Evolutionary conservation across 192 early-diverging fungal species (phyloP), one percentile per base, ranked within the genome.

Genomic region (Rhizophagus clarus): DNA sequence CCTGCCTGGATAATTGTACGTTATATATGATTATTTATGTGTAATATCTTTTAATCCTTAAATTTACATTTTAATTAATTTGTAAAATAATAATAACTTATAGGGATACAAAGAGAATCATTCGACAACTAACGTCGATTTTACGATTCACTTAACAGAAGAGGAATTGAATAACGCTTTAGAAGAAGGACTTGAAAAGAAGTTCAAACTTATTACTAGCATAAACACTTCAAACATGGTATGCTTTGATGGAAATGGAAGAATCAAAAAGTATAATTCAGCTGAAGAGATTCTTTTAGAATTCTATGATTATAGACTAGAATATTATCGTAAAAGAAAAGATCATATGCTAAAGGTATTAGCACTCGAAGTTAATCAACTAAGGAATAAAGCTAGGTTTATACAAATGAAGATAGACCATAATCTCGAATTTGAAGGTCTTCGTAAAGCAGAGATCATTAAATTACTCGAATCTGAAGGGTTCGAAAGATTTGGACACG

Each of bases 221-320:
- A 87, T 99, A 49, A 81, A 91, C 3, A 97, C 95, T 1, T 90
- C 90, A 28, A 99, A 99, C 83, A 91, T 99, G 89, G 95, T 98
- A 4, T 97, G 96, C 83, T 98, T 98, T 83, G 95, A 99, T 87
- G 85, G 87, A 20, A 86, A 96, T 31, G 96, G 95, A 26, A 90
- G 94, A 9, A 90, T 99, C 66, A 88, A 91, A 69, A 95, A 94
- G 83, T 98, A 96, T 83, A 80, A 80, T n/a, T 88, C 84, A 0
- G 86, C 95, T 2, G 91, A 95, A 75, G 91, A 94, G 29, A 95
- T 99, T 61, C 81, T 99, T 31, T 81, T 88, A 66, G 96, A 98
- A 73, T 99, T 98, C 83, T 98, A 93, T 82, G 86, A 92, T 14
- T 84, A 98, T 28, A 90, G 98, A 5, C 73, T 94, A 62, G 85